phyloP scores from a whole-genome alignment of 2,329 filamentous ascomycete species.

The Xylariaceae sp. region DNA sequence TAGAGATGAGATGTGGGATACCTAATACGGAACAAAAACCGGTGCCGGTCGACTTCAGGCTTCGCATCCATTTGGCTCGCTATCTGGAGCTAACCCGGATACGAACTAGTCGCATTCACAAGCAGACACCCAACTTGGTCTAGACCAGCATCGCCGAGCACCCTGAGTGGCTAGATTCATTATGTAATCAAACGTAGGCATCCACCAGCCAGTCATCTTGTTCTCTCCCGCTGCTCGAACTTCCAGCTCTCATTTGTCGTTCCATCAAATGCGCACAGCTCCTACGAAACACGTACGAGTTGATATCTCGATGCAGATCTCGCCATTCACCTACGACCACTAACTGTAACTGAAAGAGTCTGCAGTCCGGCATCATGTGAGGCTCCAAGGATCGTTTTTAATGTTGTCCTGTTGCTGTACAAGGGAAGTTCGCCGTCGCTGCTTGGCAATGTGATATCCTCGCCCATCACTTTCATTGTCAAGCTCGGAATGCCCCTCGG shows the following conservation, averaged over 20 bases:
- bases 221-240: neutral
- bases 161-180: neutral
- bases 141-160: no score
- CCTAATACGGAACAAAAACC: neutral
- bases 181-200: neutral
- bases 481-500: slow-evolving; percentile 13
- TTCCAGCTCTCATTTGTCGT: neutral
- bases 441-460: slow-evolving; percentile 15
- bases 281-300: no score
- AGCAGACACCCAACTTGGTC: no score
- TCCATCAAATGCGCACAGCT: neutral
- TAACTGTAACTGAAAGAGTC: neutral
- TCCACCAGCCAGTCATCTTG: neutral
- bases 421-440: slow-evolving; percentile 19
- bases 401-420: slow-evolving; percentile 36
- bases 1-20: no score
- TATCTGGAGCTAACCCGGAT: neutral
- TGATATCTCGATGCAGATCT: neutral
- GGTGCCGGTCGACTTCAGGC: neutral
- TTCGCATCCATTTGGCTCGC: neutral
- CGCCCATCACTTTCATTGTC: slow-evolving; percentile 16
- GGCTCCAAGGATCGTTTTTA: slow-evolving; percentile 26
- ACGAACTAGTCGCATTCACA: neutral
- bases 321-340: neutral
- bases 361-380: no score